Conservation (phyloP, 139 green algal genomes). For the Tetradesmus lagerheimii region DNA sequence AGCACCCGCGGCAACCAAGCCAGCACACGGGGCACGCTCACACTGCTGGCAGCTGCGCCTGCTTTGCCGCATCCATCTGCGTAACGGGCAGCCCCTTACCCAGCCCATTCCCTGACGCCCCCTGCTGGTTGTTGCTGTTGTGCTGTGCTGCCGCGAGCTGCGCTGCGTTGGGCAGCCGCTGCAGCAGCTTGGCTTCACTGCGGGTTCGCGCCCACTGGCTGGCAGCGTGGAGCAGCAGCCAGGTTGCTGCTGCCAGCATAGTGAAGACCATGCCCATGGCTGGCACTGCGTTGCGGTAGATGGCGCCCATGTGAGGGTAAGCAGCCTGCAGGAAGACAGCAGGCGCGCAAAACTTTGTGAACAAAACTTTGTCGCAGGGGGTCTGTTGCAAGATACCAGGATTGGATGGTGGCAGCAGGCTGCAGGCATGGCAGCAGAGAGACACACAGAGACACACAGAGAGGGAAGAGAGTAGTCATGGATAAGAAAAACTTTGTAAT, state of each 20-base stretch:
- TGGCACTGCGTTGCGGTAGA: not conserved
- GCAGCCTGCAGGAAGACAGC: not conserved
- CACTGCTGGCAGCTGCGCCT: no score
- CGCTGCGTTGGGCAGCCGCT: not conserved
- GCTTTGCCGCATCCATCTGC: no score
- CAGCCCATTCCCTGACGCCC: no score
- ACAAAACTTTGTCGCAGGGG: no score
- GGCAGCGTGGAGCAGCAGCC: conserved; percentile 45
- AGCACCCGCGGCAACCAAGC: no score
- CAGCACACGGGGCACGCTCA: no score
- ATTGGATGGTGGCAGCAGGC: no score
- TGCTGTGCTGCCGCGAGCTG: not conserved
- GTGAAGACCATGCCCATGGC: not conserved
- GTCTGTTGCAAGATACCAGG: no score
- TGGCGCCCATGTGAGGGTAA: not conserved
- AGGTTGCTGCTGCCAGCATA: conserved; percentile 18
- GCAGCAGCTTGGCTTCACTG: conserved; percentile 34
- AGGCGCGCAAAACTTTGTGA: not conserved
- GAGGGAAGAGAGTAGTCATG: no score
- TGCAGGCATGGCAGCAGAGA: not conserved
- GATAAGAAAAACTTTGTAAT: no score
- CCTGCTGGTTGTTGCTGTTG: not conserved
- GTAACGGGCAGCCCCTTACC: no score
- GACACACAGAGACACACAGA: no score
- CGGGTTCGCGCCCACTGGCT: conserved; percentile 36